Base-by-base conservation (phyloP, 2,329 filamentous ascomycete species). In the Cryphonectria carpinicola region DNA sequence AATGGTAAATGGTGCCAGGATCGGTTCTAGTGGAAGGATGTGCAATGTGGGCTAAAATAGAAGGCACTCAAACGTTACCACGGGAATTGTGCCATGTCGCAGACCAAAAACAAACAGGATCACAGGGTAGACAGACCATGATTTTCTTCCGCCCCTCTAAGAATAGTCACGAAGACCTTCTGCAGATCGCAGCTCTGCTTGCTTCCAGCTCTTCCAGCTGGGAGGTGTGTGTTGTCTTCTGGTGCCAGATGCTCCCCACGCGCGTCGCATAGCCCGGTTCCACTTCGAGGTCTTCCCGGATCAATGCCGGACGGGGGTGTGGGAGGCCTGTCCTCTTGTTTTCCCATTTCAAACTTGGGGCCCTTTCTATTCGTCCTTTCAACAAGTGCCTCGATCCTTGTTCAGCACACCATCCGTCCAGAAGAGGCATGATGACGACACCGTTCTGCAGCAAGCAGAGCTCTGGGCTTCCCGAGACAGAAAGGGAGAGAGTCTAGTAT, bases 371-470 rank as follows among this genome's bases (percentile, higher is more conserved):
- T 64, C 70, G 70, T 41, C 60, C 61, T 60, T 17, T 43, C 5
- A 35, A 63, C 3, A 63, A 41, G 60, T 65, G 54, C 28, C 43
- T 43, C 39, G 41, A 64, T 35, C 60, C 69, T 52, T 72, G 66
- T 65, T 54, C 66, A 67, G 52, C 49, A 62, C 43, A 65, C 46
- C 68, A 67, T 66, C 64, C 64, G 66, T 54, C 41, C 25, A 28
- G 41, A 32, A 64, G 56, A 62, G 43, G 71, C 62, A 71, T 54
- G 56, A 71, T 73, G 71, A 73, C 71, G 71, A 66, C 71, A 73
- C 58, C 60, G 39, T 54, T 49, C 46, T 35, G 39, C 49, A 39
- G 61, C 28, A 52, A 52, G 49, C 52, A 19, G n/a, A 32, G 49
- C 58, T 66, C 65, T 37, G 65, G 52, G 41, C 66, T 13, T 41